Evolutionary conservation across 352 stramenopile species (phyloP).

Genomic region (Phytophthora idaei): DNA sequence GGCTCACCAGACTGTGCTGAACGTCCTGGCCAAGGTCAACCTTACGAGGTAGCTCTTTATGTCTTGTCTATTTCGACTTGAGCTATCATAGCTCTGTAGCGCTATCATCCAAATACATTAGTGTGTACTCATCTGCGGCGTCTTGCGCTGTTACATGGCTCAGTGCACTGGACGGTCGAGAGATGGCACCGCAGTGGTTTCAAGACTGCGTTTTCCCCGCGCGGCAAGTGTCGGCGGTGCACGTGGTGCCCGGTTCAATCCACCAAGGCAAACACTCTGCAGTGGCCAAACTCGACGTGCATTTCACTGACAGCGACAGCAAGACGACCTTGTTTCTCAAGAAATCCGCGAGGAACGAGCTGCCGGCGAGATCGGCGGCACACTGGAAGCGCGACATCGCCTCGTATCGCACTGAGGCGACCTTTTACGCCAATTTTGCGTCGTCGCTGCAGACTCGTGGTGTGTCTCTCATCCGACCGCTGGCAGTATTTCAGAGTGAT

Average conservation of each 20-base stretch:
- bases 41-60: conserved; percentile 54
- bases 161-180: conserved; percentile 51
- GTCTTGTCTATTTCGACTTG: neutral
- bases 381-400: conserved; percentile 65
- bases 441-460: conserved; percentile 27
- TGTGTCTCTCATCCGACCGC: conserved; percentile 52
- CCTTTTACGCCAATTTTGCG: conserved; percentile 63
- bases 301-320: conserved; percentile 16
- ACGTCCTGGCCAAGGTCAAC: conserved; percentile 53
- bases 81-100: conserved; percentile 8
- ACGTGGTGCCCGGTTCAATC: conserved; percentile 42
- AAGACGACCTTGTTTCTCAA: conserved; percentile 64
- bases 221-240: conserved; percentile 16
- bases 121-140: conserved; percentile 24
- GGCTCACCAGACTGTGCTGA: conserved; percentile 42
- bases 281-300: conserved; percentile 46
- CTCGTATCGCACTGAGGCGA: conserved; percentile 65
- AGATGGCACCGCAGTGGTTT: conserved; percentile 61
- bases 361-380: conserved; percentile 42
- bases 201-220: conserved; percentile 38
- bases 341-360: conserved; percentile 59
- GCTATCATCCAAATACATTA: conserved; percentile 35
- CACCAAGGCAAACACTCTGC: conserved; percentile 63
- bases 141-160: conserved; percentile 22
- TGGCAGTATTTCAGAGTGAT: conserved; percentile 52